A percentile compares a stretch with the other conserved stretches of the same genome.
Evolutionary conservation across 78 protist species (phyloP).

Genomic region (slime mould (Dictyostelium discoideum)): dicty_2.7 NC_007091.3:1271001-1271500

Average conservation of each 20-base stretch:
- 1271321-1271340: constrained; percentile 35
- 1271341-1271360: constrained; percentile 5
- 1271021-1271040: constrained; percentile 31
- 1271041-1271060: background rate
- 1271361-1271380: background rate
- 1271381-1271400: constrained; percentile 39
- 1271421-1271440: background rate
- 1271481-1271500: background rate
- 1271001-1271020: background rate
- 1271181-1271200: background rate
- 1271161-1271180: background rate
- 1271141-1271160: constrained; percentile 1
- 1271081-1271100: too few relatives aligned
- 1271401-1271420: constrained; percentile 19
- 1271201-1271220: constrained; percentile 9
- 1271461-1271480: background rate
- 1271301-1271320: background rate
- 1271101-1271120: too few relatives aligned
- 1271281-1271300: too few relatives aligned
- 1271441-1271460: background rate
- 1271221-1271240: background rate
- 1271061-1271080: too few relatives aligned
- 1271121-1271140: too few relatives aligned
- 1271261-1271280: too few relatives aligned
- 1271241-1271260: background rate